Percentiles rank a stretch among this genome's conserved stretches.
These are phyloP conservation scores for Pelargonium cotyledonis DNA, from an alignment of 441 rosid species.

Conservation along the genomic window DNA sequence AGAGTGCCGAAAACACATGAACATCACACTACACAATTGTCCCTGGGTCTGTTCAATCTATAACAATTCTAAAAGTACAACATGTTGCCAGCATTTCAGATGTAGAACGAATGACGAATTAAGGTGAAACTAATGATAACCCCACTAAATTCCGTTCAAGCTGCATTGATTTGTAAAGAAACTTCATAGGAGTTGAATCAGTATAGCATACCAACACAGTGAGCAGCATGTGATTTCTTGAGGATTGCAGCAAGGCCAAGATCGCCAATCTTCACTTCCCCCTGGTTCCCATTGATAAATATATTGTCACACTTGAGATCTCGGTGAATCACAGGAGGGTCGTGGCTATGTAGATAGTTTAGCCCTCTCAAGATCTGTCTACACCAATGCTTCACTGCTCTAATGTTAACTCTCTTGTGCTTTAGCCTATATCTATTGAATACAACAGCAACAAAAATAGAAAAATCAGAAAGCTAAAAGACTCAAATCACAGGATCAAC, in stretches of 20 bases:
- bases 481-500: conserved; percentile 18
- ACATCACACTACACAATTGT: conserved; percentile 11
- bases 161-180: neutral
- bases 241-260: conserved; percentile 92
- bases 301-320: conserved; percentile 98
- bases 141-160: conserved; percentile 11
- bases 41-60: conserved; percentile 7
- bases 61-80: conserved; percentile 1
- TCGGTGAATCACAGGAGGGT: conserved; percentile 93
- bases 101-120: too few species aligned
- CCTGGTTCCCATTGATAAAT: conserved; percentile 91
- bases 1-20: conserved; percentile 14
- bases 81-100: neutral
- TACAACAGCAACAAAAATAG: conserved; percentile 5
- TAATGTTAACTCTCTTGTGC: conserved; percentile 81
- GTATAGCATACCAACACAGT: conserved; percentile 67
- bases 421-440: conserved; percentile 62
- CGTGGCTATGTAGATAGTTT: conserved; percentile 72
- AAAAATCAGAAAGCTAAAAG: conserved; percentile 7
- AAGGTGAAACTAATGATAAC: neutral
- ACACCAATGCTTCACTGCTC: conserved; percentile 98
- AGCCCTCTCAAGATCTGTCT: conserved; percentile 89
- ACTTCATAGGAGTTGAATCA: conserved; percentile 1
- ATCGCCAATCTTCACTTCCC: conserved; percentile 96
- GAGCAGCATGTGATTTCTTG: conserved; percentile 74